These are phyloP conservation scores for Stachybotrys elegans DNA, from an alignment of 2,329 filamentous ascomycete species.

Conservation along the genomic window DNA sequence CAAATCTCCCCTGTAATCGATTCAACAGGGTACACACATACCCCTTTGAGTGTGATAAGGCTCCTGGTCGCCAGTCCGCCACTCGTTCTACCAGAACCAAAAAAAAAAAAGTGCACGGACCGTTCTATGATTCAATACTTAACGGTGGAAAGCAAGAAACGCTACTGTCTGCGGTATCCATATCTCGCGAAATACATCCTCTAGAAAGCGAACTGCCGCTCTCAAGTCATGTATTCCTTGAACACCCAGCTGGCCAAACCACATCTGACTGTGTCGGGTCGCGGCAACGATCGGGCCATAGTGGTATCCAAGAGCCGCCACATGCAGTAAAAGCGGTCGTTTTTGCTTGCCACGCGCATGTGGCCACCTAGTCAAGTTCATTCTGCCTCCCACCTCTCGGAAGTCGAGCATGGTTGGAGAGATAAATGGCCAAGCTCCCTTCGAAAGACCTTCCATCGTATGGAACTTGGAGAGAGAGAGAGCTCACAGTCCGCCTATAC, in stretches of 20 bases:
- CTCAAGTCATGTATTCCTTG: background rate
- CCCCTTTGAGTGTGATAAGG: no score
- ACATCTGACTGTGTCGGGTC: background rate
- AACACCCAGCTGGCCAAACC: background rate
- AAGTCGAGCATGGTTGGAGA: background rate
- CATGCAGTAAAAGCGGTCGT: background rate
- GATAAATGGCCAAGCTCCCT: background rate
- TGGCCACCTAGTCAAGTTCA: background rate
- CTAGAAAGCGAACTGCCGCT: background rate
- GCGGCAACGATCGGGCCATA: background rate
- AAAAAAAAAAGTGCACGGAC: no score
- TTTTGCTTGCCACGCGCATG: background rate
- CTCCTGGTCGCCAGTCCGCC: no score
- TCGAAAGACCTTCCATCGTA: background rate
- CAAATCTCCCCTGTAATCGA: no score
- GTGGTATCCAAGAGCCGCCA: background rate
- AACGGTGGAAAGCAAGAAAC: background rate
- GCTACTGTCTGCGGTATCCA: background rate
- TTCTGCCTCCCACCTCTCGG: background rate
- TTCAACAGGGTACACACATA: no score
- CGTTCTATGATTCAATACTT: background rate
- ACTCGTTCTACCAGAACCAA: no score
- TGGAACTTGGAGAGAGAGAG: no score
- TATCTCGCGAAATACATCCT: background rate
- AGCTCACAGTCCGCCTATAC: no score